These are phyloP conservation scores for Aspergillus conjunctus DNA, from an alignment of 495 filamentous ascomycete genomes.

Conservation along the genomic window DNA sequence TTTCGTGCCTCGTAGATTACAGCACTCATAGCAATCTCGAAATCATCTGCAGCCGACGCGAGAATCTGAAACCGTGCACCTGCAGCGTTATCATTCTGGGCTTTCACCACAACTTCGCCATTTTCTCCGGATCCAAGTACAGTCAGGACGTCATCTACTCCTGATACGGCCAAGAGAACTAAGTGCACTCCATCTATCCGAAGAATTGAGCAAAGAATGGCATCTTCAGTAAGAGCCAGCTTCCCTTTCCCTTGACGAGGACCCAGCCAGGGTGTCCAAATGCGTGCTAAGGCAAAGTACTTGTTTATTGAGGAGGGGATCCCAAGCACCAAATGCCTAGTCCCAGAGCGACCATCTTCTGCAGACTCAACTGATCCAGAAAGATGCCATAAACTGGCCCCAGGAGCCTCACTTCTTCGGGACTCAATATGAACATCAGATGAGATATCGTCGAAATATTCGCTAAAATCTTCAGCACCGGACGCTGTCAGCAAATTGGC, in stretches of 20 bases:
- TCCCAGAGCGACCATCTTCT: slow-evolving; percentile 56
- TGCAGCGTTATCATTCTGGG: slow-evolving; percentile 66
- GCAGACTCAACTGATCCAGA: slow-evolving; percentile 57
- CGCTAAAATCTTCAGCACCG: slow-evolving; percentile 47
- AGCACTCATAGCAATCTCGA: slow-evolving; percentile 76
- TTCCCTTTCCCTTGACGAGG: slow-evolving; percentile 75
- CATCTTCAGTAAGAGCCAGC: slow-evolving; percentile 73
- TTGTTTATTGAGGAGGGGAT: slow-evolving; percentile 55
- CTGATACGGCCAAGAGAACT: slow-evolving; percentile 81
- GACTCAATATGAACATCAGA: slow-evolving; percentile 57
- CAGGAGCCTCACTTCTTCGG: slow-evolving; percentile 66
- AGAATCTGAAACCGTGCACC: slow-evolving; percentile 63
- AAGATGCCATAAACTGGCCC: slow-evolving; percentile 71
- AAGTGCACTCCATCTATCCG: slow-evolving; percentile 73
- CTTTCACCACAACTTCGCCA: slow-evolving; percentile 68
- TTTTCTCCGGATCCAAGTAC: slow-evolving; percentile 65
- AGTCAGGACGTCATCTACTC: slow-evolving; percentile 70
- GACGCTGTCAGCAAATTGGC: slow-evolving; percentile 15
- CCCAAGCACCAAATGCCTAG: slow-evolving; percentile 61
- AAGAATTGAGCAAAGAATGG: slow-evolving; percentile 79
- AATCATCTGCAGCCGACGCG: slow-evolving; percentile 70
- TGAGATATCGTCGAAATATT: slow-evolving; percentile 64
- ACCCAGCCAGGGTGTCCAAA: slow-evolving; percentile 82
- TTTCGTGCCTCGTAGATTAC: slow-evolving; percentile 85
- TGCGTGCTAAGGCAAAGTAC: slow-evolving; percentile 80